Conservation (phyloP, 768 basidiomycete genomes). For the Pleurotus ostreatus region DNA sequence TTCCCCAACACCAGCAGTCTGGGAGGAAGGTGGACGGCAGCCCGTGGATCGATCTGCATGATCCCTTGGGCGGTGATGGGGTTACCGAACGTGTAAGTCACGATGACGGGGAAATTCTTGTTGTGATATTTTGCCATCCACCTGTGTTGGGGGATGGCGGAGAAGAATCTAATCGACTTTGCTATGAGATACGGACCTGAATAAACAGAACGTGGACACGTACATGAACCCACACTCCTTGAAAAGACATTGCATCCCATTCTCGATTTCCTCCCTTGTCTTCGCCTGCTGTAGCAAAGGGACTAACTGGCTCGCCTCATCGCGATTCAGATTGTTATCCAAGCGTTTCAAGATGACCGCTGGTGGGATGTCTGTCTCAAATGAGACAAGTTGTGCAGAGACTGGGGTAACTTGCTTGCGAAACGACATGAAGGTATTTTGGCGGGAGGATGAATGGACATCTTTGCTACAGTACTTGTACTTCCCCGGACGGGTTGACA, state of each 20-base stretch:
- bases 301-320: slow-evolving; percentile 23
- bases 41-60: slow-evolving; percentile 34
- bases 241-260: slow-evolving; percentile 23
- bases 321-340: slow-evolving; percentile 37
- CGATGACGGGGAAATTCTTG: slow-evolving; percentile 22
- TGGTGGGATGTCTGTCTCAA: slow-evolving; percentile 35
- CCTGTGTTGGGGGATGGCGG: slow-evolving; percentile 29
- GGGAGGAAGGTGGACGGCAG: slow-evolving; percentile 40
- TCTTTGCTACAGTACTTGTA: not conserved
- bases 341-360: slow-evolving; percentile 40
- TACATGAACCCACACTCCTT: slow-evolving; percentile 42
- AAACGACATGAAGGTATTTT: not conserved
- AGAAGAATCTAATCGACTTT: slow-evolving; percentile 32
- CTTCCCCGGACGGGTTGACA: not conserved
- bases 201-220: slow-evolving; percentile 12
- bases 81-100: slow-evolving; percentile 47
- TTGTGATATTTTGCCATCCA: slow-evolving; percentile 31
- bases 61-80: slow-evolving; percentile 46
- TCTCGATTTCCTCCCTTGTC: slow-evolving; percentile 33
- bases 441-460: too few relatives aligned
- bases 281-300: slow-evolving; percentile 18
- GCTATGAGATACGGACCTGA: not conserved
- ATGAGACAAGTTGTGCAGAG: slow-evolving; percentile 36
- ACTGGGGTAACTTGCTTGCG: slow-evolving; percentile 23
- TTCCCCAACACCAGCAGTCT: slow-evolving; percentile 41